Percentiles rank a stretch among this genome's conserved stretches.
These are phyloP conservation scores for Sugiyamaella mastotermitis DNA, from an alignment of 805 yeast species.

Conservation along the genomic window DNA sequence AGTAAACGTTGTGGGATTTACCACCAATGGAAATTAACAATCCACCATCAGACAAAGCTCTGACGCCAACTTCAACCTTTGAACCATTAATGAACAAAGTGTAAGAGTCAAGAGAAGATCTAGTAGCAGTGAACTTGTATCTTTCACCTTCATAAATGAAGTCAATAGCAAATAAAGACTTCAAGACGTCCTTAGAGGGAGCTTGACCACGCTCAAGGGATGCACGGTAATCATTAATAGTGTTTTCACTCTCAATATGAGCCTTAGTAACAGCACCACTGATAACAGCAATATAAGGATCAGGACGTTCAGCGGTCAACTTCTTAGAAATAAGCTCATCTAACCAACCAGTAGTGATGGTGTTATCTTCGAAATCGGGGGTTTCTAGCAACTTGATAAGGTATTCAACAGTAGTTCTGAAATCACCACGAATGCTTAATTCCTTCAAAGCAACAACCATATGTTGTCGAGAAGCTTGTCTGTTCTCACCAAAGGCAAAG, in stretches of 20 bases:
- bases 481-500: constrained; percentile 97
- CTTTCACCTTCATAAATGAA: constrained; percentile 92
- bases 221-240: constrained; percentile 58
- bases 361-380: constrained; percentile 92
- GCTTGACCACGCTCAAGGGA: constrained; percentile 96
- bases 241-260: constrained; percentile 66
- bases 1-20: constrained; percentile 89
- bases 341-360: constrained; percentile 98
- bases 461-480: constrained; percentile 96
- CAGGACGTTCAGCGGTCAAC: constrained; percentile 96
- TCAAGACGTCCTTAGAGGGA: constrained; percentile 71
- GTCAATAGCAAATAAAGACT: constrained; percentile 86
- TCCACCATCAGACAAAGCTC: constrained; percentile 92
- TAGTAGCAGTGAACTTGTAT: constrained; percentile 93
- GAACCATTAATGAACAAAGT: constrained; percentile 92
- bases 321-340: constrained; percentile 92
- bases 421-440: constrained; percentile 95
- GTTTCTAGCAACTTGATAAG: constrained; percentile 92
- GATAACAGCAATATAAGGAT: constrained; percentile 79
- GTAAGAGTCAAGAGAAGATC: constrained; percentile 78
- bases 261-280: constrained; percentile 99
- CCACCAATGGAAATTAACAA: constrained; percentile 83
- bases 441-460: constrained; percentile 99
- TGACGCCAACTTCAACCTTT: constrained; percentile 78
- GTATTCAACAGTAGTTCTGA: constrained; percentile 96